phyloP scores from a whole-genome alignment of 495 filamentous ascomycete species.

The Lasiosphaeria hispida region DNA sequence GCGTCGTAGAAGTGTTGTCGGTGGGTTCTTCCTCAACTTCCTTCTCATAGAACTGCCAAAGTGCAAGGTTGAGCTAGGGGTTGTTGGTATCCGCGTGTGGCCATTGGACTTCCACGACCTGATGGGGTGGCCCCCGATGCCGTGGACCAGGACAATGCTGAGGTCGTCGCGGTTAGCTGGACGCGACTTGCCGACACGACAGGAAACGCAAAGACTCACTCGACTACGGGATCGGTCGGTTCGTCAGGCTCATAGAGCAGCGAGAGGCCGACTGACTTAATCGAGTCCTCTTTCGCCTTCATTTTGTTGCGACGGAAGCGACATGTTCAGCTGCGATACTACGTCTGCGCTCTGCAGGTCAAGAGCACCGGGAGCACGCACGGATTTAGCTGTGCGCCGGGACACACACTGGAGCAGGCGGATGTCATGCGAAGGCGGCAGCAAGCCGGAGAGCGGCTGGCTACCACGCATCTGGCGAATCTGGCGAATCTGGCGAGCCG shows the following conservation, averaged over 20 bases:
- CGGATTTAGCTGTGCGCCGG: conserved; percentile 13
- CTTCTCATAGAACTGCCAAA: conserved; percentile 9
- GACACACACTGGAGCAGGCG: not conserved
- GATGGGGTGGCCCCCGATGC: conserved; percentile 39
- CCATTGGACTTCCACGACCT: conserved; percentile 32
- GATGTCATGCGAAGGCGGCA: conserved; percentile 16
- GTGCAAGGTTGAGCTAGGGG: conserved; percentile 16
- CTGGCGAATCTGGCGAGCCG: conserved; percentile 2
- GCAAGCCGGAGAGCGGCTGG: conserved; percentile 3
- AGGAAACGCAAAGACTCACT: conserved; percentile 27
- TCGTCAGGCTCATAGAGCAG: conserved; percentile 39
- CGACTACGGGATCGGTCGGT: conserved; percentile 27
- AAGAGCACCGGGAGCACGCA: conserved; percentile 6
- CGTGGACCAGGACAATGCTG: conserved; percentile 38
- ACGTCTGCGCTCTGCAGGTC: not conserved
- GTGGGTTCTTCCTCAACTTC: conserved; percentile 20
- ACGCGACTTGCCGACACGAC: not conserved
- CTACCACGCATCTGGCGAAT: not conserved
- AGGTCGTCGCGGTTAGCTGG: not conserved
- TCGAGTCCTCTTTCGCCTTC: conserved; percentile 27
- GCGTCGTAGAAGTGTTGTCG: conserved; percentile 13
- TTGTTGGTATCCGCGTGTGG: conserved; percentile 12
- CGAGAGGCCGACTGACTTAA: conserved; percentile 36
- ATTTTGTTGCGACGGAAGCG: conserved; percentile 20
- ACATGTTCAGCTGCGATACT: conserved; percentile 16